These are phyloP conservation scores for Pichia sp. DNA, from an alignment of 1,139 yeast species.

Conservation along the genomic window DNA sequence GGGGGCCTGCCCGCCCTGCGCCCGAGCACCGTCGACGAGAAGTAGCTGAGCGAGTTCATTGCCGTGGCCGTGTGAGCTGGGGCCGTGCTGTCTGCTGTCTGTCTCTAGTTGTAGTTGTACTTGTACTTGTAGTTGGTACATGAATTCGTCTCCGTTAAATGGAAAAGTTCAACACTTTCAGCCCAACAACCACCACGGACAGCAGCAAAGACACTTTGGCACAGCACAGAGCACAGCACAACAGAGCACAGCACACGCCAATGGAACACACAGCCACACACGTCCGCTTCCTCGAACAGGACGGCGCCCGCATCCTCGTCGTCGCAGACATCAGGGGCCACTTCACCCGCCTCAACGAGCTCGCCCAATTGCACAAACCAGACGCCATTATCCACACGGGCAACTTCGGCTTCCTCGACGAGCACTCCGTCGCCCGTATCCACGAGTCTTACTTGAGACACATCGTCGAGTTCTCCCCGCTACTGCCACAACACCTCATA, in stretches of 20 bases:
- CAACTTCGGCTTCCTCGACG: constrained; percentile 71
- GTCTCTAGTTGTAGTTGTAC: background rate
- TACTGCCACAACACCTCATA: constrained; percentile 40
- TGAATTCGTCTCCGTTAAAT: too few species aligned
- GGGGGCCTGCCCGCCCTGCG: constrained; percentile 22
- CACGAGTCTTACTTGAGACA: constrained; percentile 53
- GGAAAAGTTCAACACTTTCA: too few species aligned
- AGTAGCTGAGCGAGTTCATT: constrained; percentile 3
- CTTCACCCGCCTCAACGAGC: constrained; percentile 37
- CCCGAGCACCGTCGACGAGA: background rate
- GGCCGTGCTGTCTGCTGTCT: background rate
- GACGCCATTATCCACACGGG: constrained; percentile 64
- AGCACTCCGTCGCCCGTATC: constrained; percentile 47
- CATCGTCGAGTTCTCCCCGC: constrained; percentile 62
- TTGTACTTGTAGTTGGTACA: too few species aligned
- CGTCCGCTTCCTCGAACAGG: too few species aligned
- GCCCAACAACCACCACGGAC: too few species aligned
- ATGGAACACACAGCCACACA: too few species aligned
- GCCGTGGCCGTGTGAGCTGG: background rate
- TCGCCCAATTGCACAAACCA: constrained; percentile 41
- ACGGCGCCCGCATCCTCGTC: constrained; percentile 34
- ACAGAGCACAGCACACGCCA: too few species aligned
- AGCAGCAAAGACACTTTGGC: too few species aligned
- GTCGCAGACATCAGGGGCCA: constrained; percentile 53
- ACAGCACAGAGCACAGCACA: too few species aligned